Percentiles rank a stretch among this genome's conserved stretches.
Evolutionary conservation across 352 stramenopile genomes (phyloP).

Genomic region (Globisporangium camurandrum): DNA sequence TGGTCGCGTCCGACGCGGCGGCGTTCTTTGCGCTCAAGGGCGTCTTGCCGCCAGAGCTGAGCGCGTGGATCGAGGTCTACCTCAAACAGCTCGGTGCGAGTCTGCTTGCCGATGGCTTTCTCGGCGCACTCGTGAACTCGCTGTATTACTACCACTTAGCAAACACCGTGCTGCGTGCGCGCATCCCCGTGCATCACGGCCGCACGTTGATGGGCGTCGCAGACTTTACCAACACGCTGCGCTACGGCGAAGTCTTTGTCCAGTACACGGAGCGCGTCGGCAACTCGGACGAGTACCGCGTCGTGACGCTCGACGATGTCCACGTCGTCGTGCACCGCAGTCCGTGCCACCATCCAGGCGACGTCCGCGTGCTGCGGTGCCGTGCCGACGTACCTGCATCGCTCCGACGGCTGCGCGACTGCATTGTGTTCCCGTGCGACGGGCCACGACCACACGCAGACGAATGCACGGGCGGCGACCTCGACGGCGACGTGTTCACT

Average conservation of each 20-base stretch:
- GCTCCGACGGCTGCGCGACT: conserved; percentile 46
- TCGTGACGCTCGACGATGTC: conserved; percentile 23
- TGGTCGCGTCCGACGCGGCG: conserved; percentile 42
- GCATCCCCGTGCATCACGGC: conserved; percentile 63
- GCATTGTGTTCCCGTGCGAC: conserved; percentile 69
- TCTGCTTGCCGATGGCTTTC: conserved; percentile 34
- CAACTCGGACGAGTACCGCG: conserved; percentile 9
- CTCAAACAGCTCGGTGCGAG: conserved; percentile 29
- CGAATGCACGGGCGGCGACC: conserved; percentile 73
- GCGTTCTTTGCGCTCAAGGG: conserved; percentile 46
- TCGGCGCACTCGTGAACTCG: conserved; percentile 40
- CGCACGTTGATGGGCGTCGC: conserved; percentile 73
- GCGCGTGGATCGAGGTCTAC: conserved; percentile 32
- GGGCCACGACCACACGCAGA: conserved; percentile 65
- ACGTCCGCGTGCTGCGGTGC: conserved; percentile 62
- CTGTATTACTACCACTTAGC: conserved; percentile 64
- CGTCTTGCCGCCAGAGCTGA: conserved; percentile 21
- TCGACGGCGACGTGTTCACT: conserved; percentile 76
- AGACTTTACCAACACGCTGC: conserved; percentile 62
- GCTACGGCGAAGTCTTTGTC: conserved; percentile 72
- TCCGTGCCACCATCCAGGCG: conserved; percentile 70
- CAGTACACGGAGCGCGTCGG: conserved; percentile 54
- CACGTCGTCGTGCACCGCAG: conserved; percentile 67
- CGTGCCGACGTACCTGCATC: conserved; percentile 33
- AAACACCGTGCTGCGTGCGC: conserved; percentile 65